Conservation (phyloP, 805 yeast genomes). For the Myxozyma neglecta region DNA sequence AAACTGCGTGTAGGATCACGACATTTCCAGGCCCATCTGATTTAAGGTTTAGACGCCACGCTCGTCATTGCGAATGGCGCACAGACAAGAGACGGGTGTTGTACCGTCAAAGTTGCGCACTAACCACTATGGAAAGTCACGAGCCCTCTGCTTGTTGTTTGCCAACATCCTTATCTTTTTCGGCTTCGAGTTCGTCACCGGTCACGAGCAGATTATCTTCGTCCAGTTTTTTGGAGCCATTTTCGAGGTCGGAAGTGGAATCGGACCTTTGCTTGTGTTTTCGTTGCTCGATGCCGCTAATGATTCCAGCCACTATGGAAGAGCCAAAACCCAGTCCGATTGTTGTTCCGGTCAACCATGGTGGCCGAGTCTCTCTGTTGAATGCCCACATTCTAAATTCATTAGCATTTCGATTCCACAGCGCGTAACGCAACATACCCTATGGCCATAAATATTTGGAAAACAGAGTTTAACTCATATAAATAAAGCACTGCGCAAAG, state of each 20-base stretch:
- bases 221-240: neutral
- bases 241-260: neutral
- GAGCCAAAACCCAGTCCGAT: constrained; percentile 30
- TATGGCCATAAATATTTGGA: constrained; percentile 30
- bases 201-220: too few relatives aligned
- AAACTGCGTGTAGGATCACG: neutral
- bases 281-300: constrained; percentile 18
- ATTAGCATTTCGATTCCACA: neutral
- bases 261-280: constrained; percentile 4
- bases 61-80: neutral
- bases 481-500: constrained; percentile 26
- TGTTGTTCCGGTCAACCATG: constrained; percentile 31
- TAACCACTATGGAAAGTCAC: neutral
- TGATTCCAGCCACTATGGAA: constrained; percentile 15
- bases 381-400: constrained; percentile 29
- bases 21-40: neutral
- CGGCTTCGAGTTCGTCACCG: too few relatives aligned
- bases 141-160: neutral
- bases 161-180: neutral
- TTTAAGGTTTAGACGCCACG: constrained; percentile 9
- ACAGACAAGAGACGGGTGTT: neutral
- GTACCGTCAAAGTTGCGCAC: neutral
- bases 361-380: constrained; percentile 30
- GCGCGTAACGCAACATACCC: constrained; percentile 9
- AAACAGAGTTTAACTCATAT: constrained; percentile 26